Conservation (phyloP, 2,329 filamentous ascomycete species). For the Fusarium keratoplasticum region DNA sequence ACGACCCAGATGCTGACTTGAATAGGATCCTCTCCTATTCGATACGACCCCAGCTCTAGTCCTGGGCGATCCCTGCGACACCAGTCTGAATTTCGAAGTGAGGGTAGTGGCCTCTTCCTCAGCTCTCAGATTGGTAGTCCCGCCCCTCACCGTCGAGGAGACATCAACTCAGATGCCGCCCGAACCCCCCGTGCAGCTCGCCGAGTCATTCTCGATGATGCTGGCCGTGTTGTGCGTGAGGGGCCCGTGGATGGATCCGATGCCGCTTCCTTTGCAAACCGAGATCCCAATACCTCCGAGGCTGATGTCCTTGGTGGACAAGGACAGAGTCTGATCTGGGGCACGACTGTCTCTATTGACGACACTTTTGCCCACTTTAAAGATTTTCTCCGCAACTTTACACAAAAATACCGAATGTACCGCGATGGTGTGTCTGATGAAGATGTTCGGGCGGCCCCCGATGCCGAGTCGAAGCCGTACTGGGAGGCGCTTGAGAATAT, state of each 20-base stretch:
- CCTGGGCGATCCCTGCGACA: constrained; percentile 73
- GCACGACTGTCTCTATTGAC: constrained; percentile 93
- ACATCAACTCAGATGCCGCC: constrained; percentile 85
- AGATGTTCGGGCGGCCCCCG: constrained; percentile 76
- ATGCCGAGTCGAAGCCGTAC: constrained; percentile 84
- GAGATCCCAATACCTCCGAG: constrained; percentile 88
- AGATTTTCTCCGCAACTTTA: constrained; percentile 92
- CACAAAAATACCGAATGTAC: constrained; percentile 93
- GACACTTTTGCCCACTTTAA: constrained; percentile 91
- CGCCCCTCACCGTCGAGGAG: constrained; percentile 72
- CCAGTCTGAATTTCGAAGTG: constrained; percentile 80
- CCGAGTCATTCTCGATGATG: constrained; percentile 69
- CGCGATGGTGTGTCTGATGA: constrained; percentile 84
- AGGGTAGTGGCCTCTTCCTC: constrained; percentile 89
- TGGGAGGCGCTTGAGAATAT: constrained; percentile 89
- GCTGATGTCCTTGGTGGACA: constrained; percentile 87
- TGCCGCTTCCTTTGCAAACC: constrained; percentile 69
- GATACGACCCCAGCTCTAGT: constrained; percentile 91
- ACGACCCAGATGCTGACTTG: not conserved
- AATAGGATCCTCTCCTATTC: constrained; percentile 90
- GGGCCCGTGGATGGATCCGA: constrained; percentile 65
- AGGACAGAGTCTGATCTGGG: constrained; percentile 90
- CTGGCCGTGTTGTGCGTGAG: constrained; percentile 68
- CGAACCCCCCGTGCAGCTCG: constrained; percentile 64
- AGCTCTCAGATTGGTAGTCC: constrained; percentile 70